Percentiles rank a stretch among this genome's conserved stretches.
Evolutionary conservation across 1,284 basidiomycete genomes (phyloP).

Genomic region (Boletus mariae): DNA sequence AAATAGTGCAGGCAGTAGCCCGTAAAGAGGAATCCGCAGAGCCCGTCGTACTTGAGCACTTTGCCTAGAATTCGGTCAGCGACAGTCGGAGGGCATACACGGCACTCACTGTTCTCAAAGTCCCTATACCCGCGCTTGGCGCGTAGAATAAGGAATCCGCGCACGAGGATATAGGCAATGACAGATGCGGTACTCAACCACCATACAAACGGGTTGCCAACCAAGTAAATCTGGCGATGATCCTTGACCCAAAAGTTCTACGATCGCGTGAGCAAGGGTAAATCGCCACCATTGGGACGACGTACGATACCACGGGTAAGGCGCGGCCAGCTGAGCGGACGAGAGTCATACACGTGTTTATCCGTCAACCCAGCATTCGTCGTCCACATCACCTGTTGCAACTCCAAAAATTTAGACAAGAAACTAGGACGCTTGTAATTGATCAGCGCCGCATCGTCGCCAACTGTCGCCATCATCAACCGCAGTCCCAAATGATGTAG

Average conservation of each 20-base stretch:
- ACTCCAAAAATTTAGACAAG: slow-evolving; percentile 85
- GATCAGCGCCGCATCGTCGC: slow-evolving; percentile 69
- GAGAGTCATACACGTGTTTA: slow-evolving; percentile 91
- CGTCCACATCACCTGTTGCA: slow-evolving; percentile 97
- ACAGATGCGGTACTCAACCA: slow-evolving; percentile 78
- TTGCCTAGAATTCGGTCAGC: slow-evolving; percentile 51
- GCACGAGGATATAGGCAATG: slow-evolving; percentile 60
- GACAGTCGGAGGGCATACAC: not conserved
- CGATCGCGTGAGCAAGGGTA: not conserved
- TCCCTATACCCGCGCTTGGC: slow-evolving; percentile 90
- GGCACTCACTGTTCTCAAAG: slow-evolving; percentile 79
- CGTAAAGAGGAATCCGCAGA: slow-evolving; percentile 89
- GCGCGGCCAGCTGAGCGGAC: slow-evolving; percentile 86
- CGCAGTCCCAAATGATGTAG: not conserved
- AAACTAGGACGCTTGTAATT: slow-evolving; percentile 90
- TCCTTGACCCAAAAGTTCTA: slow-evolving; percentile 99
- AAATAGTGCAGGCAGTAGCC: slow-evolving; percentile 95
- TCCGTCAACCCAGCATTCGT: slow-evolving; percentile 96
- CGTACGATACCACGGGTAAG: slow-evolving; percentile 89
- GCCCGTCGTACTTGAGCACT: slow-evolving; percentile 87
- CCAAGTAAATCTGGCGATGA: slow-evolving; percentile 90
- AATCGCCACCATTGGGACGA: slow-evolving; percentile 13
- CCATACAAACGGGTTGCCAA: slow-evolving; percentile 95
- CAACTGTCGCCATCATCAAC: slow-evolving; percentile 45
- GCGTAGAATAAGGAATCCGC: slow-evolving; percentile 81